A percentile compares a stretch with the other conserved stretches of the same genome.
Evolutionary conservation across 768 basidiomycete species (phyloP).

Genomic region (Lentinula sp.): DNA sequence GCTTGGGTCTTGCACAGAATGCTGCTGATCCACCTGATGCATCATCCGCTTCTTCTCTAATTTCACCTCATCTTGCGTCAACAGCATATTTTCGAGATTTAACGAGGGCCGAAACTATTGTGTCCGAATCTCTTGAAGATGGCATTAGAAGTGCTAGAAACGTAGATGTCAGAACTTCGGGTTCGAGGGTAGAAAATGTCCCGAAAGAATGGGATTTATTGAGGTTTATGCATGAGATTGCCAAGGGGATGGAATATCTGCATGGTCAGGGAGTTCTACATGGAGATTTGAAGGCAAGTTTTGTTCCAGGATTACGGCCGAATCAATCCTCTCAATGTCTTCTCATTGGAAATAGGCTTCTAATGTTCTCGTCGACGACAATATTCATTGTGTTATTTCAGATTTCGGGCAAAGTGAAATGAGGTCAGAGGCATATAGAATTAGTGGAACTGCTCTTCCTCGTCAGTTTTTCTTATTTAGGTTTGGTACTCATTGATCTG

Average conservation of each 20-base stretch:
- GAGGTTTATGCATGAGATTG: constrained; percentile 66
- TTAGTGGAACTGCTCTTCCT: constrained; percentile 44
- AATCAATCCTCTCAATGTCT: not conserved
- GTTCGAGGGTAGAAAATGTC: constrained; percentile 7
- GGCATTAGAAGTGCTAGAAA: not conserved
- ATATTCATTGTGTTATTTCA: constrained; percentile 62
- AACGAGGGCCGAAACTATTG: too few relatives aligned
- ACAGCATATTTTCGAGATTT: too few relatives aligned
- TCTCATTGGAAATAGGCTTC: constrained; percentile 36
- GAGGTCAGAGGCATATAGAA: constrained; percentile 61
- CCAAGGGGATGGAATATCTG: constrained; percentile 78
- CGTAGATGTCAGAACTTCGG: constrained; percentile 7
- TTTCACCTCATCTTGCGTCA: not conserved
- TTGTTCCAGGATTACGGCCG: not conserved
- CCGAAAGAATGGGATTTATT: constrained; percentile 40
- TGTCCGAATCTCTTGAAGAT: not conserved
- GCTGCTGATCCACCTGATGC: not conserved
- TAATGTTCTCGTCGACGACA: constrained; percentile 72
- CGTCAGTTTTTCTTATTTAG: constrained; percentile 29
- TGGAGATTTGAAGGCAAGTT: constrained; percentile 71
- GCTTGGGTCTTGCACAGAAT: not conserved
- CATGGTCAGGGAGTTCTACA: constrained; percentile 66
- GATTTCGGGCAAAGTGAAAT: constrained; percentile 84
- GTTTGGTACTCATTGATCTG: not conserved
- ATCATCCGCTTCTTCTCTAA: not conserved